Base-by-base conservation (phyloP, 106 monocot genomes). In the Chionographis japonica region DNA sequence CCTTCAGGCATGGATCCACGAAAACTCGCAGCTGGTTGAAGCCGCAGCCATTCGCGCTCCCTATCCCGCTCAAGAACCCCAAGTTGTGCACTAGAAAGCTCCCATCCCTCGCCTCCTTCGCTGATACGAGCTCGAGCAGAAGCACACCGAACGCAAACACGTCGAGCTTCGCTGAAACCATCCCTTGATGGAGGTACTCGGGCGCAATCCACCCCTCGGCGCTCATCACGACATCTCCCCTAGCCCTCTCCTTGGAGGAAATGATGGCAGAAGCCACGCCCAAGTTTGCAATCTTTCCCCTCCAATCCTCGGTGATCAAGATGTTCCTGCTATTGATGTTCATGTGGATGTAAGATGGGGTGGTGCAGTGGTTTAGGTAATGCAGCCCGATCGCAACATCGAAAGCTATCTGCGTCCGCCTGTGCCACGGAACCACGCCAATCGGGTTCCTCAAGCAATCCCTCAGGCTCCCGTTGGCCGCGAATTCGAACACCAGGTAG, bases 351-450 rank as follows among this genome's bases (percentile, higher is more conserved):
- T 68, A 73, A 4, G 72, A 67, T 35, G 78, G 72, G 8, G 62
- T 12, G 2, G 72, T 79, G 54, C 78, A 79, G 40, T 79, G 72
- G 37, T 79, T 72, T 53, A 79, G 68, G 43, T 79, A 79, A 37
- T 79, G 78, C 10, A 79, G 72, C n/a, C 61, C 78, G 6, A 56
- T 38, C 0, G 72, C 72, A 2, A 79, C 72, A 50, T 79, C 72
- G 38, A 79, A 68, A 37, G 78, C 78, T 20, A 79, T 79, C 17
- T 73, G 78, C n/a, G 54, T 62, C 46, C 78, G 72, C 54, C 8
- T 72, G 0, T 61, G 52, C 78, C 78, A 79, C 12, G 72, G 52
- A 61, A 79, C 56, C 35, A 14, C 56, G 3, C 73, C 19, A 2
- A 4, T 1, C n/a, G 36, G 11, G 11, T 62, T 73, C 7, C 37